Evolutionary conservation across 495 filamentous ascomycete genomes (phyloP), one percentile per base, ranked within the genome.

Genomic region (Mytilinidion resinicola): DNA sequence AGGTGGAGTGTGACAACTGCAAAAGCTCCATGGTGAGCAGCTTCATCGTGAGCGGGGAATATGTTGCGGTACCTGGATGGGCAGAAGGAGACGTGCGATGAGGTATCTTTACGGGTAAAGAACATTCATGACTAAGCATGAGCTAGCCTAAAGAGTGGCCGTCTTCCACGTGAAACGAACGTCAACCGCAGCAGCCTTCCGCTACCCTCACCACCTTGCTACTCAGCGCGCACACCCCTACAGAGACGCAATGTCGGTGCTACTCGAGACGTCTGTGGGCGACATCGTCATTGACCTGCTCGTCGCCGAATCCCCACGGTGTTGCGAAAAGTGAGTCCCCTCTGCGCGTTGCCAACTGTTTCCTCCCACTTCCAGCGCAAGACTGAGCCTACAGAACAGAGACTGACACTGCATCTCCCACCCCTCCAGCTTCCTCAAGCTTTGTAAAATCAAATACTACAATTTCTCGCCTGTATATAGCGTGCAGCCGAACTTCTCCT

Each of bases 381-480:
- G 47, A 69, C 69, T 71, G 70, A 73, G 63, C 63, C 25, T 30
- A 62, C 59, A 55, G 65, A 60, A 62, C 60, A 62, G 67, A 72
- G 61, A 78, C 82, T 86, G 78, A 87, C 72, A 75, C 66, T 35
- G 6, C 6, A 30, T 70, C 57, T 53, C 53, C 60, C 51, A 63
- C 46, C 61, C 57, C 51, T 70, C 41, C 78, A 96, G 90, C 80
- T 96, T 96, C 74, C 77, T 96, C 21, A 96, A 96, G 82, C 88
- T 96, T 65, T 96, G 91, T 82, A 96, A 96, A 70, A 76, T 89
- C 73, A 96, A 95, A 77, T 96, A 96, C 74, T 96, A 96, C 82
- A 96, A 96, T 77, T 96, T 91, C 70, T 85, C 90, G 33, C 91
- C 91, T 37, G 74, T 96, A 54, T 85, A 95, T 74, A 87, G 83